Percentiles rank a stretch among this genome's conserved stretches.
phyloP scores from a whole-genome alignment of 164 flowering plant species.

The Nymphaea colorata region DNA sequence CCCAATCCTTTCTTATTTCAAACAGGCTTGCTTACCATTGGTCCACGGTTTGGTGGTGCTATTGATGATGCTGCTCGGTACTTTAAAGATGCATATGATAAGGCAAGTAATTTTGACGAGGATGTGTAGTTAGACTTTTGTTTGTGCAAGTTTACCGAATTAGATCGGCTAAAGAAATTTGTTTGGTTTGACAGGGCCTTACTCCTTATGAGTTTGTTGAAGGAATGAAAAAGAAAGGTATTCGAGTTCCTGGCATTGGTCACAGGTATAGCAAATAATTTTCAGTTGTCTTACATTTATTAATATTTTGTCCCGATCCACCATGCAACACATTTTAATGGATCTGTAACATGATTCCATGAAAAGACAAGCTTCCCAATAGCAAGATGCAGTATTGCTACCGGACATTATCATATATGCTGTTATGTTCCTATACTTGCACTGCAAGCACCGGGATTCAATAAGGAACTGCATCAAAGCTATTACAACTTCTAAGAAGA shows the following conservation, averaged over 20 bases:
- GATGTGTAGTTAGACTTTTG: neutral
- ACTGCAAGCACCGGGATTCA: too few relatives aligned
- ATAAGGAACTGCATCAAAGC: too few relatives aligned
- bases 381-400: too few relatives aligned
- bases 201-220: conserved; percentile 91
- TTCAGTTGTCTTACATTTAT: too few relatives aligned
- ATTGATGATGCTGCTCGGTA: conserved; percentile 98
- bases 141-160: neutral
- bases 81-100: conserved; percentile 93
- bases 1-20: conserved; percentile 5
- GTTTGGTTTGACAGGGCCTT: conserved; percentile 35
- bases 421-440: too few relatives aligned
- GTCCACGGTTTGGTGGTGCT: conserved; percentile 99
- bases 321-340: too few relatives aligned
- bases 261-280: conserved; percentile 51
- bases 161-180: neutral
- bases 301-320: too few relatives aligned
- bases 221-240: conserved; percentile 94
- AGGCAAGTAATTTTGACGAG: conserved; percentile 25
- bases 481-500: too few relatives aligned
- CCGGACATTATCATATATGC: too few relatives aligned
- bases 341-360: too few relatives aligned
- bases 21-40: conserved; percentile 93
- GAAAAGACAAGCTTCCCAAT: too few relatives aligned
- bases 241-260: conserved; percentile 98